Percentiles rank a stretch among this genome's conserved stretches.
These are phyloP conservation scores for Leersia perrieri DNA, from an alignment of 176 grass and related monocot genomes.

Conservation along the genomic window DNA sequence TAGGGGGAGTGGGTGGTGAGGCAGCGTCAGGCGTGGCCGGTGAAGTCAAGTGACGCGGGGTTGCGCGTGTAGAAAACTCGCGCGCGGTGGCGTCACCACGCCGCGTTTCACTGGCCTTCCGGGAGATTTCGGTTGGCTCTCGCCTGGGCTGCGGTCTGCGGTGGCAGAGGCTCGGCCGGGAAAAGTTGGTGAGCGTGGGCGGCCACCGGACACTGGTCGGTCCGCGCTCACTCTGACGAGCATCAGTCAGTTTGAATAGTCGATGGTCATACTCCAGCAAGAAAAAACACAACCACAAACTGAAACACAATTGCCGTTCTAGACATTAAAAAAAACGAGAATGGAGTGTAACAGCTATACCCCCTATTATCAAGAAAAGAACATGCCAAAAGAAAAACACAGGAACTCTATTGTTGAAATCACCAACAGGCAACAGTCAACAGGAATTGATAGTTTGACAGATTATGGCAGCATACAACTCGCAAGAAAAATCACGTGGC, in stretches of 20 bases:
- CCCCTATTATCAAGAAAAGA: no score
- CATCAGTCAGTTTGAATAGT: not conserved
- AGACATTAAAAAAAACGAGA: no score
- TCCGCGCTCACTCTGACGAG: not conserved
- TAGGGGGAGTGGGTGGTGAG: not conserved
- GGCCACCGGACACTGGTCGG: not conserved
- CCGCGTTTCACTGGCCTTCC: not conserved
- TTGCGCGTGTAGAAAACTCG: constrained; percentile 19
- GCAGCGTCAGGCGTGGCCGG: not conserved
- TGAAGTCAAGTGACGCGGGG: not conserved
- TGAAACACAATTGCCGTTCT: no score
- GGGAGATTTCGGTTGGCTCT: not conserved
- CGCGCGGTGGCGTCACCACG: not conserved
- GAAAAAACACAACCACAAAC: not conserved
- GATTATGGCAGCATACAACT: not conserved
- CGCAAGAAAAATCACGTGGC: not conserved
- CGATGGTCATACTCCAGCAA: not conserved
- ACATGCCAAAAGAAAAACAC: not conserved
- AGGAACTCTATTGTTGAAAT: not conserved
- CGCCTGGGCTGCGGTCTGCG: no score
- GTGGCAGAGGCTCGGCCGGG: not conserved
- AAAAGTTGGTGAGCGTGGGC: not conserved
- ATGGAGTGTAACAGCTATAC: no score
- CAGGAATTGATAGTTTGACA: not conserved
- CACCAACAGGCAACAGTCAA: no score